Base-by-base conservation (phyloP, 1,284 basidiomycete species). In the Mycosarcoma mackinlayi region DNA sequence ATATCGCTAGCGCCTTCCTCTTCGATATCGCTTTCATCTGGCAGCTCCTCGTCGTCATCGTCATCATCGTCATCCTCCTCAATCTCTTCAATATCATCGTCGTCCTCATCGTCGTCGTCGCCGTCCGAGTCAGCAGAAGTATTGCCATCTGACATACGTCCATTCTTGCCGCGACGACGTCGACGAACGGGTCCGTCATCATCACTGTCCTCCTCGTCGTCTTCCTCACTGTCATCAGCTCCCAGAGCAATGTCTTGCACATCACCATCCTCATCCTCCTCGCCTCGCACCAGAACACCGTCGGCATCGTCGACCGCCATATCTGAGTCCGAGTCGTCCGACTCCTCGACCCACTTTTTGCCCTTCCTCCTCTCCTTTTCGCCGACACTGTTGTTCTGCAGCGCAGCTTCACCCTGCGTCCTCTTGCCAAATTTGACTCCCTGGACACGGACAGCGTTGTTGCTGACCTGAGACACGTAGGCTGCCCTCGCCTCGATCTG, bases 401-500 rank as follows among this genome's bases (percentile, higher is more conserved):
- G 23, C 1, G 52, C 42, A n/a, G 44, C 55, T 37, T 70, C 53
- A 46, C 59, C 65, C 27, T 63, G 60, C 51, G 39, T 55, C 28
- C 30, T 39, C 52, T 73, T 73, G 33, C 71, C 70, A 21, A 74
- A 63, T 39, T 75, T 77, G 58, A 67, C 73, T 21, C 76, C 76
- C 45, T 76, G 76, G 7, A 76, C 71, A 18, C 58, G 68, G 4
- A 74, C 38, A 24, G 62, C 46, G 19, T 74, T 75, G 51, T 70
- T 57, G 46, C 55, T 62, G 1, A 70, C 60, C 28, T 71, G 68
- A 19, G 62, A 61, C 44, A 62, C 62, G 53, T 82, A 83, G 49
- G 54, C 83, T 73, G 57, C 80, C 7, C 85, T 88, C 84, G 94
- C 88, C 82, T 94, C 91, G 69, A 97, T 92, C 83, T 98, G 95